These are phyloP conservation scores for Russula sp. DNA, from an alignment of 768 basidiomycete species.

Conservation along the genomic window DNA sequence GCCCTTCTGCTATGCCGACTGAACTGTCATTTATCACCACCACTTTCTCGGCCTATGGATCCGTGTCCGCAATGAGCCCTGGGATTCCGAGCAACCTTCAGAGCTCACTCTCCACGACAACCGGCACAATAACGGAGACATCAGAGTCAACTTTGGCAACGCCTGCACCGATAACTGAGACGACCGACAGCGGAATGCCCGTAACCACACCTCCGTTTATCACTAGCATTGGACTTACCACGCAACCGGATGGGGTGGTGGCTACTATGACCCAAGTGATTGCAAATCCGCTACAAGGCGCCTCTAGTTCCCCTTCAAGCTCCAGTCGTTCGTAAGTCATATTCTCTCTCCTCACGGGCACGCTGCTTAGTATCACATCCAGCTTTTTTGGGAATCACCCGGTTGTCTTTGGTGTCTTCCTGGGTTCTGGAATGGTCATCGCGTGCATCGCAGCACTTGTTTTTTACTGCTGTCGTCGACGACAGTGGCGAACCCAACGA, in stretches of 20 bases:
- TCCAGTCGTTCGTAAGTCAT: conserved; percentile 14
- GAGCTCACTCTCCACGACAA: conserved; percentile 29
- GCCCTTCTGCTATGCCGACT: background rate
- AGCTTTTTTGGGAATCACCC: conserved; percentile 65
- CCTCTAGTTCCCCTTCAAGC: background rate
- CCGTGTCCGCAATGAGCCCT: background rate
- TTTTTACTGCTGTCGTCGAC: conserved; percentile 39
- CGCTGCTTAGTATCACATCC: background rate
- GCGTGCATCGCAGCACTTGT: conserved; percentile 42
- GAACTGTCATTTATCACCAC: background rate
- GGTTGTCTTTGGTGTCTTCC: conserved; percentile 69
- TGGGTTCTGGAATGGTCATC: conserved; percentile 54
- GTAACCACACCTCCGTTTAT: conserved; percentile 42
- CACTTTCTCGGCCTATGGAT: background rate
- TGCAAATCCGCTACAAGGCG: conserved; percentile 39
- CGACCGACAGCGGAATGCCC: conserved; percentile 36
- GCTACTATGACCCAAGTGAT: conserved; percentile 48
- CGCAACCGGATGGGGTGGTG: conserved; percentile 39
- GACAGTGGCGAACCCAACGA: conserved; percentile 30
- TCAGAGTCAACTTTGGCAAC: conserved; percentile 41
- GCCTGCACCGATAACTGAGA: conserved; percentile 40
- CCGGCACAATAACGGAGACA: conserved; percentile 38
- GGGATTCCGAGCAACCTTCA: background rate
- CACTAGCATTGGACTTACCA: conserved; percentile 43
- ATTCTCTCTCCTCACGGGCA: background rate